Percentiles rank a stretch among this genome's conserved stretches.
phyloP scores from a whole-genome alignment of 1,284 basidiomycete genomes.

The Trichosporon faecale region DNA sequence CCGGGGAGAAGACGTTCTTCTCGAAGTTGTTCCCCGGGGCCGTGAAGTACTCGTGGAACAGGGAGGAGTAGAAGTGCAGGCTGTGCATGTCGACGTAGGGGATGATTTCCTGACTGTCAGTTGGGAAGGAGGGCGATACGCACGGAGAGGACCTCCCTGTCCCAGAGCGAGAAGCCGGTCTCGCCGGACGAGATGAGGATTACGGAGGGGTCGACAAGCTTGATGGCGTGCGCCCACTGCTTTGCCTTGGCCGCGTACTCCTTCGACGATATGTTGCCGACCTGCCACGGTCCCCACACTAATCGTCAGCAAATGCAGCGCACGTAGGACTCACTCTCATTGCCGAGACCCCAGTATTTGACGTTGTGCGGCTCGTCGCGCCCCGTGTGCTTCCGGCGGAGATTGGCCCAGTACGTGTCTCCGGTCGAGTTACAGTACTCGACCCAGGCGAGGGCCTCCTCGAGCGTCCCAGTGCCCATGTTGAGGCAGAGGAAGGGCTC shows the following conservation, averaged over 20 bases:
- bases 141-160: slow-evolving; percentile 35
- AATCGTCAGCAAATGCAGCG: slow-evolving; percentile 3
- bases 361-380: slow-evolving; percentile 60
- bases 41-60: slow-evolving; percentile 28
- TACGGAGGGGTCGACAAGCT: slow-evolving; percentile 61
- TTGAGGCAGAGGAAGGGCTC: slow-evolving; percentile 64
- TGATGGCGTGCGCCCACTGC: slow-evolving; percentile 63
- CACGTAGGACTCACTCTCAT: slow-evolving; percentile 40
- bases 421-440: slow-evolving; percentile 61
- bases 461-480: slow-evolving; percentile 58
- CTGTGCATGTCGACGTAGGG: slow-evolving; percentile 45
- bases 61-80: slow-evolving; percentile 37
- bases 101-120: slow-evolving; percentile 33
- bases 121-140: not conserved
- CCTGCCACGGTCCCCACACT: slow-evolving; percentile 64
- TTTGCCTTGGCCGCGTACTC: slow-evolving; percentile 61
- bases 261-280: slow-evolving; percentile 59
- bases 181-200: slow-evolving; percentile 62
- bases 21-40: slow-evolving; percentile 50
- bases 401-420: slow-evolving; percentile 57
- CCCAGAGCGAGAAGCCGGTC: slow-evolving; percentile 40
- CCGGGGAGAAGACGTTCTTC: slow-evolving; percentile 55
- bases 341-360: slow-evolving; percentile 52
- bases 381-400: slow-evolving; percentile 59
- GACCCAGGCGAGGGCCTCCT: slow-evolving; percentile 63